A percentile compares a stretch with the other conserved stretches of the same genome.
These are phyloP conservation scores for Protostelium mycophagum DNA, from an alignment of 78 protist species.

Conservation along the genomic window DNA sequence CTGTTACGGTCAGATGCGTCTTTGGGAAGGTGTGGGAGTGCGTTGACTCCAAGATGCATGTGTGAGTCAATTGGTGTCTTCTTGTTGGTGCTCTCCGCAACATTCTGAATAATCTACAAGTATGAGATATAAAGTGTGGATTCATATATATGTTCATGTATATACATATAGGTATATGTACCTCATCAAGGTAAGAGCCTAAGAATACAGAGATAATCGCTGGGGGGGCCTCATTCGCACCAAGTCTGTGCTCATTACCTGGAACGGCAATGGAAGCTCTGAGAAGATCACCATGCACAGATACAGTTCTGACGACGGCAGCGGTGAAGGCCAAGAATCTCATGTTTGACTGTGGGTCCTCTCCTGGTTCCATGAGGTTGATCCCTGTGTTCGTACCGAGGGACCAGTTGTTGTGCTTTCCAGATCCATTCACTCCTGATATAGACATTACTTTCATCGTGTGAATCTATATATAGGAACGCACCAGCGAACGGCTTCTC, in stretches of 20 bases:
- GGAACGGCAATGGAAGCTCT: conserved; percentile 69
- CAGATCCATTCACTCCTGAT: conserved; percentile 82
- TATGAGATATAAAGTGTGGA: not conserved
- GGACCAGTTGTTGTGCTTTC: conserved; percentile 93
- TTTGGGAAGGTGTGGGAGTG: conserved; percentile 50
- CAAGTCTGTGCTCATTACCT: conserved; percentile 93
- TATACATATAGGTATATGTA: too few relatives aligned
- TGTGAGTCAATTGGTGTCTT: not conserved
- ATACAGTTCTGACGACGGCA: conserved; percentile 59
- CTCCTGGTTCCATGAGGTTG: conserved; percentile 72
- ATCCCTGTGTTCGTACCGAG: conserved; percentile 49
- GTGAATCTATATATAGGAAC: not conserved
- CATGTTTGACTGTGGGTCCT: conserved; percentile 31
- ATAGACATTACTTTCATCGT: not conserved
- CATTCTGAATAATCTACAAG: too few relatives aligned
- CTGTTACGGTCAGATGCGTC: conserved; percentile 91
- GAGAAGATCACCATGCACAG: conserved; percentile 74
- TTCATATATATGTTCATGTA: not conserved
- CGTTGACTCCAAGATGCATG: conserved; percentile 65
- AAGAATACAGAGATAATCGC: conserved; percentile 89
- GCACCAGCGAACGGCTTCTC: conserved; percentile 90
- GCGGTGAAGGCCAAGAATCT: conserved; percentile 62
- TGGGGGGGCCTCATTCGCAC: conserved; percentile 95
- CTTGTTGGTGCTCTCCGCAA: not conserved
- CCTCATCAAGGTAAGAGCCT: conserved; percentile 64